These are phyloP conservation scores for Amaranthus hypochondriacus DNA, from an alignment of 148 eudicot genomes.

Conservation along the genomic window DNA sequence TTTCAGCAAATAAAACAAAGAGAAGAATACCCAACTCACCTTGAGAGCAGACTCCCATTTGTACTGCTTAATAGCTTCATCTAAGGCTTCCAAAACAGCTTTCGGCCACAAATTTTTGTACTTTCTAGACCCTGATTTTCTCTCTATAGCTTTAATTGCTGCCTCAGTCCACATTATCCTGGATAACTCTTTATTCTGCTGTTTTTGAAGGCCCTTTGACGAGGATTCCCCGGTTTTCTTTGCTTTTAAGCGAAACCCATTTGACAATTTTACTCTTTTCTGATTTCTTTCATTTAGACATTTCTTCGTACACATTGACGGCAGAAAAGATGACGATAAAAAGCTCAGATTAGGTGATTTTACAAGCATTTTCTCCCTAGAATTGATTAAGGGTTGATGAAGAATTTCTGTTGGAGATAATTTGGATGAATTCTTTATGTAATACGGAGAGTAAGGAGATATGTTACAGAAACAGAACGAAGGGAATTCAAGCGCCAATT, in stretches of 20 bases:
- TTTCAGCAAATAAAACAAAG: neutral
- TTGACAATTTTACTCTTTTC: slow-evolving; percentile 3
- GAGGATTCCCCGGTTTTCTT: slow-evolving; percentile 25
- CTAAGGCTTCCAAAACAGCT: slow-evolving; percentile 71
- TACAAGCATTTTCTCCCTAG: neutral
- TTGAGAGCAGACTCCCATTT: slow-evolving; percentile 81
- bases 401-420: neutral
- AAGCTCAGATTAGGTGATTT: neutral
- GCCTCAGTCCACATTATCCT: slow-evolving; percentile 70
- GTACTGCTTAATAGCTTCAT: slow-evolving; percentile 44
- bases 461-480: too few relatives aligned
- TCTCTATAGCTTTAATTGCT: slow-evolving; percentile 54
- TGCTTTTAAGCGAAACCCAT: slow-evolving; percentile 25
- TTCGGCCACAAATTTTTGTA: slow-evolving; percentile 66
- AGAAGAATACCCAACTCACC: slow-evolving; percentile 28
- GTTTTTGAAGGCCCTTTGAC: slow-evolving; percentile 33
- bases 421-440: neutral
- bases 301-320: slow-evolving; percentile 47
- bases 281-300: slow-evolving; percentile 24
- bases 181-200: slow-evolving; percentile 53
- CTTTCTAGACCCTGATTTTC: slow-evolving; percentile 58
- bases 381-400: neutral
- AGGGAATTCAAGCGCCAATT: neutral
- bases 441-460: neutral
- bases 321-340: slow-evolving; percentile 18